phyloP scores from a whole-genome alignment of 768 basidiomycete genomes.

The Suillus brevipes region DNA sequence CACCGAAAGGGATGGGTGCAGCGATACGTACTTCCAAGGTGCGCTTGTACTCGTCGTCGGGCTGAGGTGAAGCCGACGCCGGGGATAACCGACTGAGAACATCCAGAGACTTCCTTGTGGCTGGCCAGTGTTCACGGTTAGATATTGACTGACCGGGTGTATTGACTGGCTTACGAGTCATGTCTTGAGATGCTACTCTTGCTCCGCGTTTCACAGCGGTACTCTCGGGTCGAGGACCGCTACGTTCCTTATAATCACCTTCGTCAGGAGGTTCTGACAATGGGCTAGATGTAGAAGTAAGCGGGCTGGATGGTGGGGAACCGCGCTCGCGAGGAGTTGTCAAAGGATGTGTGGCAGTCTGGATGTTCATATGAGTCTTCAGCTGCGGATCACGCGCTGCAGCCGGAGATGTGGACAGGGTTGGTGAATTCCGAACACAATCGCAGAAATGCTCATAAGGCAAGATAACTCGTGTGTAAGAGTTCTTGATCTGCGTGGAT shows the following conservation, averaged over 20 bases:
- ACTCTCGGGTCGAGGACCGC: slow-evolving; percentile 40
- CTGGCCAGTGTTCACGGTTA: slow-evolving; percentile 22
- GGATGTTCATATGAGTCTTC: slow-evolving; percentile 55
- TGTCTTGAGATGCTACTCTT: slow-evolving; percentile 53
- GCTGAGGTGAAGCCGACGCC: slow-evolving; percentile 23
- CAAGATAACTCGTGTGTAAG: slow-evolving; percentile 87
- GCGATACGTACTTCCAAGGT: slow-evolving; percentile 52
- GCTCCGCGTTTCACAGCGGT: slow-evolving; percentile 52
- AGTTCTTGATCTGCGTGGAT: slow-evolving; percentile 84
- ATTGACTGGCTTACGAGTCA: slow-evolving; percentile 33
- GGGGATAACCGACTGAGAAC: slow-evolving; percentile 23
- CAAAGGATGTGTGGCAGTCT: slow-evolving; percentile 40
- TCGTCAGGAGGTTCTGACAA: slow-evolving; percentile 83
- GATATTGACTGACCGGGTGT: background rate
- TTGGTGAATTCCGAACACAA: slow-evolving; percentile 66
- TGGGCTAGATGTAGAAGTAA: slow-evolving; percentile 75
- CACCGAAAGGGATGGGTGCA: slow-evolving; percentile 18
- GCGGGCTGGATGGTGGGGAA: slow-evolving; percentile 70
- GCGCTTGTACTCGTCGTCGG: slow-evolving; percentile 41
- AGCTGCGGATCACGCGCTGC: slow-evolving; percentile 50
- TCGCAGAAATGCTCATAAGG: slow-evolving; percentile 94
- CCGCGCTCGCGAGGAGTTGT: slow-evolving; percentile 43
- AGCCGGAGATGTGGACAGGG: slow-evolving; percentile 36
- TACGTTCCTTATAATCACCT: slow-evolving; percentile 57
- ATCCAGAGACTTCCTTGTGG: slow-evolving; percentile 35